These are phyloP conservation scores for Crassisporium funariophilum DNA, from an alignment of 768 basidiomycete genomes.

Conservation along the genomic window DNA sequence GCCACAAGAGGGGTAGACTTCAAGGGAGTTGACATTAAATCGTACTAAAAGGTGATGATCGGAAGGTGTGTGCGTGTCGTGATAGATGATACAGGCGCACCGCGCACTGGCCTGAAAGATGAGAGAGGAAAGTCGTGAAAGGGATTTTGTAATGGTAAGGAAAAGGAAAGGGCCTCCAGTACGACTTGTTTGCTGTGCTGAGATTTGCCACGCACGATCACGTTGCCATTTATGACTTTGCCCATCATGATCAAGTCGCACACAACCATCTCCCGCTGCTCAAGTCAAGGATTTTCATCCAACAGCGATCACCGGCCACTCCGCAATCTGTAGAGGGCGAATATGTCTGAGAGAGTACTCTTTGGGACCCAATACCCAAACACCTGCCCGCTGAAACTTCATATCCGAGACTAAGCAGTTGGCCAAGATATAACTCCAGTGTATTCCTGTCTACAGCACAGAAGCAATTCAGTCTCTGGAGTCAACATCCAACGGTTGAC, in stretches of 20 bases:
- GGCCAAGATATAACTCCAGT: no score
- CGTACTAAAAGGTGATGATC: conserved; percentile 27
- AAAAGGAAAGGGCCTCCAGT: conserved; percentile 8
- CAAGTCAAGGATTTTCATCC: no score
- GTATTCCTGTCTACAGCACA: no score
- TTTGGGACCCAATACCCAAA: no score
- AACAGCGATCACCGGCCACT: no score
- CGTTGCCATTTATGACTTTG: conserved; percentile 17
- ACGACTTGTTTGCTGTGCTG: conserved; percentile 21
- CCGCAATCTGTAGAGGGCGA: no score
- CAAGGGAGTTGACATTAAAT: conserved; percentile 60
- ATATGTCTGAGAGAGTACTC: no score
- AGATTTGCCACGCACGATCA: conserved; percentile 18
- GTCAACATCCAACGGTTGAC: no score
- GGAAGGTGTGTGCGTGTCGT: conserved; percentile 32
- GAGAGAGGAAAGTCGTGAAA: conserved; percentile 24
- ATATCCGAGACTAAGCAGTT: no score
- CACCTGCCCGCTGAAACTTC: no score
- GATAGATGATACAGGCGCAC: conserved; percentile 54
- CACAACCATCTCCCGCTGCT: background rate
- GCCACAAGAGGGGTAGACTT: conserved; percentile 82
- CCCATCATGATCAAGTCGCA: no score
- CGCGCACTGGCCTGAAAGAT: conserved; percentile 45
- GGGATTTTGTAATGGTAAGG: conserved; percentile 13
- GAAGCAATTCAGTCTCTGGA: no score